phyloP scores from a whole-genome alignment of 2,329 filamentous ascomycete genomes.

The Ceratocystis colombiana region DNA sequence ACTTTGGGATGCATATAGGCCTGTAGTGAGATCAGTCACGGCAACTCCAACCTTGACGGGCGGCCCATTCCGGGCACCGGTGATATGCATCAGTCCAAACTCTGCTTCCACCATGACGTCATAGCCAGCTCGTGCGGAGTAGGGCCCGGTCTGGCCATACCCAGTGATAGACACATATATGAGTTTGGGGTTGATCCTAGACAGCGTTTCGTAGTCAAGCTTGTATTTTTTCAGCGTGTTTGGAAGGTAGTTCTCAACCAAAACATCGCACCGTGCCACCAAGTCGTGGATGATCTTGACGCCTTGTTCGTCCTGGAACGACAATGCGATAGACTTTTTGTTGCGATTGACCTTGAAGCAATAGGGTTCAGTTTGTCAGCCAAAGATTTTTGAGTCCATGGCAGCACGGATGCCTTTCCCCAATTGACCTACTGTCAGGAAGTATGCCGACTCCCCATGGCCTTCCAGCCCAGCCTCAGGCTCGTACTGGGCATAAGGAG shows the following conservation, averaged over 20 bases:
- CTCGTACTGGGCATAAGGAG: slow-evolving; percentile 76
- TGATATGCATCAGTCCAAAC: slow-evolving; percentile 98
- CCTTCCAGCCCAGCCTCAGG: slow-evolving; percentile 49
- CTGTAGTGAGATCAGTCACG: slow-evolving; percentile 91
- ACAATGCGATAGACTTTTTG: slow-evolving; percentile 87
- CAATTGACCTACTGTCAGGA: slow-evolving; percentile 57
- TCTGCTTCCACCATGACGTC: slow-evolving; percentile 99
- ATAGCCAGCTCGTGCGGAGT: slow-evolving; percentile 78
- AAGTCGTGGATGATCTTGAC: slow-evolving; percentile 80
- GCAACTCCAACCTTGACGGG: slow-evolving; percentile 97
- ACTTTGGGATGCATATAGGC: slow-evolving; percentile 86
- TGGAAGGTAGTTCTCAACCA: slow-evolving; percentile 95
- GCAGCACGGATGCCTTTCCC: background rate
- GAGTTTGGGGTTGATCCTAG: slow-evolving; percentile 69
- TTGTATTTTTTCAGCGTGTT: slow-evolving; percentile 80
- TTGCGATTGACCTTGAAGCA: slow-evolving; percentile 73
- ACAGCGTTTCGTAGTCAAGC: slow-evolving; percentile 76
- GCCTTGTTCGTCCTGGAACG: slow-evolving; percentile 75
- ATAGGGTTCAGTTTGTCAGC: background rate
- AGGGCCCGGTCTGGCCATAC: slow-evolving; percentile 91
- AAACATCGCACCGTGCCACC: slow-evolving; percentile 72
- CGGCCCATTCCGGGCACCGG: slow-evolving; percentile 72
- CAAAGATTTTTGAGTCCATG: background rate
- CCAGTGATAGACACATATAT: slow-evolving; percentile 96
- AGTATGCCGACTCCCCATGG: slow-evolving; percentile 90